Base-by-base conservation (phyloP, 1,284 basidiomycete genomes). In the Hypsizygus ulmarius region DNA sequence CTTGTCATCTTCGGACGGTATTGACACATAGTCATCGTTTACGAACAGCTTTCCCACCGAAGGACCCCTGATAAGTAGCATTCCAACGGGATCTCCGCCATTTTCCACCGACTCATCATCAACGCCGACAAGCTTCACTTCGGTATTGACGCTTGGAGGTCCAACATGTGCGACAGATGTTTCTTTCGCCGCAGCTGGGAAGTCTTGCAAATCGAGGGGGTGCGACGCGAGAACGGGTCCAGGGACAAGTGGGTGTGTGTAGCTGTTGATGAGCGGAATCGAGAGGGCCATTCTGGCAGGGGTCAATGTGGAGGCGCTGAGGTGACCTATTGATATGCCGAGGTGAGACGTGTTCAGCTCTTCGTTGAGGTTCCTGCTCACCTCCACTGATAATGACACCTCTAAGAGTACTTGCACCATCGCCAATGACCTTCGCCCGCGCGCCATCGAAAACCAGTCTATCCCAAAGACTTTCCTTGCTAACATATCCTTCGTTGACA, bases 401-500 rank as follows among this genome's bases (percentile, higher is more conserved):
- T 49, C 87, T 70, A 35, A 90, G 55, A 14, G 82, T 80, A 1
- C 74, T 70, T 3, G 79, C 78, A 50, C 74, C 72, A 25, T 77
- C 75, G 36, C 81, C 84, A 50, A 88, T 65, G 5, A 82, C 74
- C 51, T 68, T 65, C 21, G 72, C 74, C 35, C 89, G 75, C 3
- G 87, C 87, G 16, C 66, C 66, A 52, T 84, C 82, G 58, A 89
- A 85, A 19, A 89, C 77, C 11, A 84, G 66, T 36, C 85, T 76
- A 60, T 91, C 88, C 87, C 88, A 91, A 12, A 90, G 66, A 52
- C 84, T 84, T 45, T 88, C 83, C 59, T 82, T 86, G 11, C 79
- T 85, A 33, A 88, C 57, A 56, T 81, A 88, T 7, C 89, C 88
- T 54, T 88, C 83, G 1, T 68, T 61, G 5, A 90, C 63, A 8